Conservation (phyloP, 805 yeast species). For the Candida xyloterini region DNA sequence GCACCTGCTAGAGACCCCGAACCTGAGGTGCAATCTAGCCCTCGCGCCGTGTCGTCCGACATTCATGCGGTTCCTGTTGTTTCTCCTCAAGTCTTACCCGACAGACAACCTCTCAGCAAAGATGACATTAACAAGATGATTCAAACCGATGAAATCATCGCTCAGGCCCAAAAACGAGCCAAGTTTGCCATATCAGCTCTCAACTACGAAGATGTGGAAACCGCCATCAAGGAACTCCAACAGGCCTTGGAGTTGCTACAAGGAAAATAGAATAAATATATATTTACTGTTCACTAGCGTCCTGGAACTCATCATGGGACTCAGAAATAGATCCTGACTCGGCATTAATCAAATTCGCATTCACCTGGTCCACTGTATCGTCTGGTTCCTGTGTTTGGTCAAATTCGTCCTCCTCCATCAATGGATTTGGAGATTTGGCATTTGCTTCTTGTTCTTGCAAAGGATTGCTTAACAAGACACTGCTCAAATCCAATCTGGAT, state of each 20-base stretch:
- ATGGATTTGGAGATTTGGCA: conserved; percentile 6
- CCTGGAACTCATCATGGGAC: conserved; percentile 21
- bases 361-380: conserved; percentile 5
- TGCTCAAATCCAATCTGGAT: conserved; percentile 16
- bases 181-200: conserved; percentile 77
- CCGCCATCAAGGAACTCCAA: conserved; percentile 61
- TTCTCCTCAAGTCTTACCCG: not conserved
- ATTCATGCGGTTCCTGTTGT: too few relatives aligned
- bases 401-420: conserved; percentile 10
- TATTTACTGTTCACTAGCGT: conserved; percentile 21
- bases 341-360: not conserved
- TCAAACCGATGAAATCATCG: conserved; percentile 52
- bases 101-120: conserved; percentile 18
- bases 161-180: conserved; percentile 64
- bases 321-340: conserved; percentile 1
- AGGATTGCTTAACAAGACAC: conserved; percentile 19
- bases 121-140: conserved; percentile 49
- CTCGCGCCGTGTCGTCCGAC: conserved; percentile 6
- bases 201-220: conserved; percentile 68
- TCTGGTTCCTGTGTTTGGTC: not conserved
- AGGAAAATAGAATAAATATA: conserved; percentile 11
- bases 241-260: conserved; percentile 49
- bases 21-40: conserved; percentile 6
- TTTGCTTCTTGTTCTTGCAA: conserved; percentile 7
- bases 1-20: conserved; percentile 20